Evolutionary conservation across 768 basidiomycete species (phyloP).

Genomic region (Mrakia blollopis): DNA sequence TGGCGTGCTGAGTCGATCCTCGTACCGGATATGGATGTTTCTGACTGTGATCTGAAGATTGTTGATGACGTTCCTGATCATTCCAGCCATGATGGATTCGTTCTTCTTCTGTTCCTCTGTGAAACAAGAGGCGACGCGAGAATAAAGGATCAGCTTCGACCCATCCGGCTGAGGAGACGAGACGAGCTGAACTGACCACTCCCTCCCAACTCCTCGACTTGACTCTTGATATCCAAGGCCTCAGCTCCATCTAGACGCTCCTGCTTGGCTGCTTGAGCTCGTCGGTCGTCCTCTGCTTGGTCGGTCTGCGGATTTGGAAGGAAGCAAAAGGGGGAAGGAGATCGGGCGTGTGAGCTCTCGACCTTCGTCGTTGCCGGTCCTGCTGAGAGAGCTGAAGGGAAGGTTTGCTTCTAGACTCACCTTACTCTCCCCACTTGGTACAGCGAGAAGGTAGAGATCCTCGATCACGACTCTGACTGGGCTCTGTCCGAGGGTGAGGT

Average conservation of each 20-base stretch:
- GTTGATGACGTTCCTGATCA: constrained; percentile 85
- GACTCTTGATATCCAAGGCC: constrained; percentile 40
- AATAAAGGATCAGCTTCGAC: neutral
- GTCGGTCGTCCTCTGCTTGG: constrained; percentile 75
- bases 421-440: constrained; percentile 66
- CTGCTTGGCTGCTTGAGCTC: constrained; percentile 76
- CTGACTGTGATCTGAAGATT: constrained; percentile 93
- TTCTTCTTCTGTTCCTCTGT: constrained; percentile 57
- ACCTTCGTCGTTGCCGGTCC: neutral
- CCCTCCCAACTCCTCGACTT: constrained; percentile 18
- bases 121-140: constrained; percentile 4
- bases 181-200: neutral
- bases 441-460: constrained; percentile 89
- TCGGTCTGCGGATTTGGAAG: constrained; percentile 47
- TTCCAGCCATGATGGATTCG: constrained; percentile 75
- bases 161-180: neutral
- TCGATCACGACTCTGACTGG: constrained; percentile 88
- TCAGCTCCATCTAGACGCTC: constrained; percentile 88
- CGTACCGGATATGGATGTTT: constrained; percentile 94
- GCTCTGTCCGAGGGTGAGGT: constrained; percentile 45
- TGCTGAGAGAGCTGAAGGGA: neutral
- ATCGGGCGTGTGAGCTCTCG: neutral
- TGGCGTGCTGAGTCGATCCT: constrained; percentile 89
- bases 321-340: neutral
- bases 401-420: constrained; percentile 30